These are phyloP conservation scores for Gonapodya prolifera DNA, from an alignment of 192 early-diverging fungal species.

Conservation along the genomic window DNA sequence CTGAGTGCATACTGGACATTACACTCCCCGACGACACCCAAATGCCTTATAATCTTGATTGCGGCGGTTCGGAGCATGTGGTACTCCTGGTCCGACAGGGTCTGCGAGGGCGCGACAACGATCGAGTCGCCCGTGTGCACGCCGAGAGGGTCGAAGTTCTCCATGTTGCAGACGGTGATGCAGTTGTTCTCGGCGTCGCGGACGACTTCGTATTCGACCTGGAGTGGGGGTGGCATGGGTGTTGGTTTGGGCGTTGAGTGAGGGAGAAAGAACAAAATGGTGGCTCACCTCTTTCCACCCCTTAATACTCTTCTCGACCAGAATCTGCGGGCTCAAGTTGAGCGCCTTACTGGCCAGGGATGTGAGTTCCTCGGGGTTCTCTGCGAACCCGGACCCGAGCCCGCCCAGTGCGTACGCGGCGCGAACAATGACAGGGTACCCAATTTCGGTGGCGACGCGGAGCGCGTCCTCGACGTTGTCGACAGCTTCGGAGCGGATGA, in stretches of 20 bases:
- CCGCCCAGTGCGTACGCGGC: constrained; percentile 91
- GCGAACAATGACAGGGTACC: constrained; percentile 89
- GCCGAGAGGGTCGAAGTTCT: constrained; percentile 98
- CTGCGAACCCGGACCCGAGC: constrained; percentile 92
- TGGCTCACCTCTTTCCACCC: constrained; percentile 99
- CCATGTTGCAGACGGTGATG: constrained; percentile 99
- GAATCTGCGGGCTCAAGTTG: constrained; percentile 77
- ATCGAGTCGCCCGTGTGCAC: constrained; percentile 99
- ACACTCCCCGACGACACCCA: constrained; percentile 97
- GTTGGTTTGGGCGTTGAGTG: neutral
- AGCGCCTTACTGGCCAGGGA: constrained; percentile 74
- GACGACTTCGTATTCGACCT: constrained; percentile 95
- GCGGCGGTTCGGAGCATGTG: constrained; percentile 91
- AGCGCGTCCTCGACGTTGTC: constrained; percentile 79
- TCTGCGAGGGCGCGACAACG: constrained; percentile 93
- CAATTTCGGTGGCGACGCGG: constrained; percentile 66
- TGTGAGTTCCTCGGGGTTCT: constrained; percentile 55
- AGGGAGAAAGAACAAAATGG: neutral
- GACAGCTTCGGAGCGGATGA: constrained; percentile 80
- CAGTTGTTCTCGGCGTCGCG: constrained; percentile 95
- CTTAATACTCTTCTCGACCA: constrained; percentile 92
- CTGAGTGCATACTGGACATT: constrained; percentile 96
- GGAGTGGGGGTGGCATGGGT: too few species aligned
- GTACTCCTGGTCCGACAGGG: constrained; percentile 91
- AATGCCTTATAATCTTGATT: constrained; percentile 87